These are phyloP conservation scores for Neurospora sp. DNA, from an alignment of 495 filamentous ascomycete species.

Conservation along the genomic window DNA sequence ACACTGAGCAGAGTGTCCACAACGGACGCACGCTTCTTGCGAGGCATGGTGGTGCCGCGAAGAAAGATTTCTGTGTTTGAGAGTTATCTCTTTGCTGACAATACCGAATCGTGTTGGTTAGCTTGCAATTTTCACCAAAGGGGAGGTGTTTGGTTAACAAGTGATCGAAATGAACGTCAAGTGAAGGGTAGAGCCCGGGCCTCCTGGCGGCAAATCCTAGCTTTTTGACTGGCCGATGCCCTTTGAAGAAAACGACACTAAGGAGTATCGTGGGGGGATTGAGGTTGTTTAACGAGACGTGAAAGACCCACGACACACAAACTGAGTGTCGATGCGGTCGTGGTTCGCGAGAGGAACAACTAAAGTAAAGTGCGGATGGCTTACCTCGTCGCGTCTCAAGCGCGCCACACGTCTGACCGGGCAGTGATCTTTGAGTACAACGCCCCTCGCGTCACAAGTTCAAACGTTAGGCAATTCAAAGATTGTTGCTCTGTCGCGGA, in stretches of 20 bases:
- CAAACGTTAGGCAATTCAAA: neutral
- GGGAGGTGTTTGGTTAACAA: neutral
- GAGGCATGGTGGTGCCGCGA: neutral
- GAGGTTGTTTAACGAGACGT: neutral
- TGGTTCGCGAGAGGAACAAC: neutral
- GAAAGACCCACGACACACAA: neutral
- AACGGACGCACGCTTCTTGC: neutral
- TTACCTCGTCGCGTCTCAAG: neutral
- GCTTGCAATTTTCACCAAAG: neutral
- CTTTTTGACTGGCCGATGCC: neutral
- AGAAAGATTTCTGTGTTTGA: neutral
- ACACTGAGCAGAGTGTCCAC: neutral
- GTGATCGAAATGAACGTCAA: neutral
- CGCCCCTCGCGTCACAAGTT: neutral
- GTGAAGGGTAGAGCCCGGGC: neutral
- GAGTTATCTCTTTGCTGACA: neutral
- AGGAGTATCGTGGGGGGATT: neutral
- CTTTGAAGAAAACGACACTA: neutral
- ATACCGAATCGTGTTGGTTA: neutral
- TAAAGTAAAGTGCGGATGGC: neutral
- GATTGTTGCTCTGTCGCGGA: neutral
- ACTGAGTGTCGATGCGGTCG: neutral
- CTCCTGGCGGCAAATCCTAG: neutral
- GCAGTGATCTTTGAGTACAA: neutral
- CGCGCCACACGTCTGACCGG: neutral